Conservation (phyloP, 106 monocot species). For the Dioscorea alata region DNA sequence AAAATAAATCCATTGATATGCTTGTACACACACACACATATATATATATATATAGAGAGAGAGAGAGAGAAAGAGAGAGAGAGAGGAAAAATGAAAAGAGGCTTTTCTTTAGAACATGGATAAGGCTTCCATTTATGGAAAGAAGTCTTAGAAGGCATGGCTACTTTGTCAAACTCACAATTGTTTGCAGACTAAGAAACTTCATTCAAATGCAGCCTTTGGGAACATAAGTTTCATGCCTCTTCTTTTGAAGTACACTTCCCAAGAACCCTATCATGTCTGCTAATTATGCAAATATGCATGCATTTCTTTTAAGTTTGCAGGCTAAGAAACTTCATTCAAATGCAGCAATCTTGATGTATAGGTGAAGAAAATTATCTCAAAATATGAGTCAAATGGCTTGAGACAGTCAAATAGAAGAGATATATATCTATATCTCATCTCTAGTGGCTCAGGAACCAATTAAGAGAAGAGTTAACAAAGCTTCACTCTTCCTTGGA, state of each 20-base stretch:
- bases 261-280: neutral
- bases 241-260: neutral
- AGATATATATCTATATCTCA: too few relatives aligned
- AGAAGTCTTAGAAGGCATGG: neutral
- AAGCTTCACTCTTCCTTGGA: too few relatives aligned
- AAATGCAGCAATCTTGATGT: too few relatives aligned
- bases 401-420: too few relatives aligned
- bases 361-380: too few relatives aligned
- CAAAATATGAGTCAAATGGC: too few relatives aligned
- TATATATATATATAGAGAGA: neutral
- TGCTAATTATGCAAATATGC: neutral
- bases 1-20: neutral
- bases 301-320: neutral
- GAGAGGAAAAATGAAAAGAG: neutral
- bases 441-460: too few relatives aligned
- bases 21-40: too few relatives aligned
- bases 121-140: constrained; percentile 5
- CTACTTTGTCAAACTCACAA: neutral
- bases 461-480: too few relatives aligned
- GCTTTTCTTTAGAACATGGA: neutral
- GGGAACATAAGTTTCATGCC: neutral
- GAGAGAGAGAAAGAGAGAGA: neutral
- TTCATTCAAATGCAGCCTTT: too few relatives aligned
- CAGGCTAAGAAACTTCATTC: neutral
- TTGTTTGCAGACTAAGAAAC: too few relatives aligned